Percentiles rank a stretch among this genome's conserved stretches.
phyloP scores from a whole-genome alignment of 2,329 filamentous ascomycete species.

The Aureobasidium sp. region DNA sequence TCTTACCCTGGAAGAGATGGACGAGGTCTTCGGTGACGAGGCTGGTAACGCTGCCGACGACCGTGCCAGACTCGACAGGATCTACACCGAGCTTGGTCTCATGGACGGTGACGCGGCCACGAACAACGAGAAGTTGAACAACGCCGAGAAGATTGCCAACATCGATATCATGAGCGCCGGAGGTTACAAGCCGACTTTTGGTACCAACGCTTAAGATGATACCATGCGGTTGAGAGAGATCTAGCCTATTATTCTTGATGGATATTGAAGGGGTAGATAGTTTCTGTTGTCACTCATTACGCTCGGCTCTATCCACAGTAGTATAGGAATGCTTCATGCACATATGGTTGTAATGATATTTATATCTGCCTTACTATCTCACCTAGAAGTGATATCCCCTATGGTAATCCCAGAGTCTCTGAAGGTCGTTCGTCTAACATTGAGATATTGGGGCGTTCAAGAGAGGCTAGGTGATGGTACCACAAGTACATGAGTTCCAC shows the following conservation, averaged over 20 bases:
- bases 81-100: slow-evolving; percentile 14
- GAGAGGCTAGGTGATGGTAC: too few relatives aligned
- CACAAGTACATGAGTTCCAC: too few relatives aligned
- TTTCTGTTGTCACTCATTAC: not conserved
- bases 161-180: not conserved
- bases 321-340: not conserved
- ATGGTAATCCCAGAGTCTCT: too few relatives aligned
- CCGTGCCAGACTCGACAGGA: slow-evolving; percentile 13
- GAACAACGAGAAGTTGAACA: not conserved
- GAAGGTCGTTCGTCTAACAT: too few relatives aligned
- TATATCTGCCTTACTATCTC: not conserved
- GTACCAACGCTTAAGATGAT: not conserved
- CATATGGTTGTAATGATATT: not conserved
- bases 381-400: too few relatives aligned
- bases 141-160: not conserved
- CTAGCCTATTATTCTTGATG: not conserved
- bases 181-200: not conserved
- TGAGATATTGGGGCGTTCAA: too few relatives aligned
- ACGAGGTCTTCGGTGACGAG: slow-evolving; percentile 31
- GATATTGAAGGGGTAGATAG: not conserved
- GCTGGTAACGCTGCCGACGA: slow-evolving; percentile 14
- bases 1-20: slow-evolving; percentile 50
- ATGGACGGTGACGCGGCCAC: not conserved
- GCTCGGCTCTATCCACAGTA: not conserved
- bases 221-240: not conserved